phyloP scores from a whole-genome alignment of 2,329 filamentous ascomycete genomes.

The Colletotrichum lini region DNA sequence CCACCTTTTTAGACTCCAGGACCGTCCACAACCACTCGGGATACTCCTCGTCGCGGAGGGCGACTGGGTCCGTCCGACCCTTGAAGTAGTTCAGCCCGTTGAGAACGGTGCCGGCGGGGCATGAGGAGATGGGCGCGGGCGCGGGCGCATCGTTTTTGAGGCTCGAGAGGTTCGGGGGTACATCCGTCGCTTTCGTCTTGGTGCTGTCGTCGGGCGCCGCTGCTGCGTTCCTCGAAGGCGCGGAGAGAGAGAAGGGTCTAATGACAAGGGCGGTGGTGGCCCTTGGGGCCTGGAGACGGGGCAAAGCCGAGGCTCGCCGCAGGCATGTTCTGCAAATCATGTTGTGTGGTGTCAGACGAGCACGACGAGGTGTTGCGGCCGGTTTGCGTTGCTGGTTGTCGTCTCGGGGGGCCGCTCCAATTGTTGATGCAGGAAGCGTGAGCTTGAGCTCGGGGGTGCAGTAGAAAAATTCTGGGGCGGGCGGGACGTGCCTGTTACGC shows the following conservation, averaged over 20 bases:
- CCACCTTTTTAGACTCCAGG: constrained; percentile 73
- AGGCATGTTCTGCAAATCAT: constrained; percentile 66
- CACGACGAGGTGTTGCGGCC: neutral
- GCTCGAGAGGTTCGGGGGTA: constrained; percentile 50
- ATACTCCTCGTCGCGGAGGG: constrained; percentile 81
- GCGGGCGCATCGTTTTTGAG: constrained; percentile 48
- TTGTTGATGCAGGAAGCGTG: constrained; percentile 36
- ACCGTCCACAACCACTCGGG: constrained; percentile 86
- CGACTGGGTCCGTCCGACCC: constrained; percentile 79
- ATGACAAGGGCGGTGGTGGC: constrained; percentile 43
- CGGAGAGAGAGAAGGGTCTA: constrained; percentile 59
- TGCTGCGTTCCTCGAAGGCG: constrained; percentile 41
- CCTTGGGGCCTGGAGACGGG: constrained; percentile 45
- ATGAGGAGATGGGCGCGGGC: constrained; percentile 61
- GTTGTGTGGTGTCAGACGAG: neutral
- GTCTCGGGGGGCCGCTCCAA: constrained; percentile 8
- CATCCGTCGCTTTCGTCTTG: constrained; percentile 50
- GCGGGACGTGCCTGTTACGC: constrained; percentile 38
- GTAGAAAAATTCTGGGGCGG: constrained; percentile 44
- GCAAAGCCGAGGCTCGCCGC: constrained; percentile 58
- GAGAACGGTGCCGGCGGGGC: constrained; percentile 78
- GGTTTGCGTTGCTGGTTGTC: constrained; percentile 13
- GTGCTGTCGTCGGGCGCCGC: constrained; percentile 45
- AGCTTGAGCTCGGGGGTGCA: constrained; percentile 30
- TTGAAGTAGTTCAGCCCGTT: constrained; percentile 85